These are phyloP conservation scores for Actinomucor elegans DNA, from an alignment of 371 early-diverging fungal genomes.

Conservation along the genomic window DNA sequence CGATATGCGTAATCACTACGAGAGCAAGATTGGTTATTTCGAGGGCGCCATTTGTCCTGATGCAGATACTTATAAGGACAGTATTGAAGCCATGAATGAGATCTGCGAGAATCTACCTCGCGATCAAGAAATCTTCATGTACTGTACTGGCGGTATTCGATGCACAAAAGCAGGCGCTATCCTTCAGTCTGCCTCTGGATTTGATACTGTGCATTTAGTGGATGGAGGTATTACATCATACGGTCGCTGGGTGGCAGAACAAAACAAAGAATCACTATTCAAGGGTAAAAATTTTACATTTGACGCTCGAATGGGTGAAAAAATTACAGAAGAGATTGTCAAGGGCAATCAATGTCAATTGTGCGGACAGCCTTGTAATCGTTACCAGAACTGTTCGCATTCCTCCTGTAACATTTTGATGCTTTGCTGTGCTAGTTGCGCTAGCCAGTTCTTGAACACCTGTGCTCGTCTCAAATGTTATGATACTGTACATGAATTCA, in stretches of 20 bases:
- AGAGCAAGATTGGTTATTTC: conserved; percentile 76
- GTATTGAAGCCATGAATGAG: conserved; percentile 48
- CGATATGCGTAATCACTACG: conserved; percentile 86
- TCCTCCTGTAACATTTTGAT: conserved; percentile 72
- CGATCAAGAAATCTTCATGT: conserved; percentile 78
- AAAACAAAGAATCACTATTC: conserved; percentile 58
- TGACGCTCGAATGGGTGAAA: conserved; percentile 79
- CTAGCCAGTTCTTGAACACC: conserved; percentile 56
- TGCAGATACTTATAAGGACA: conserved; percentile 74
- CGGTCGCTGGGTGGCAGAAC: conserved; percentile 63
- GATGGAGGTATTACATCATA: conserved; percentile 82
- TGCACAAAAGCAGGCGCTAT: conserved; percentile 61
- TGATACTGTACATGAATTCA: conserved; percentile 49
- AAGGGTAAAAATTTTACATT: conserved; percentile 86
- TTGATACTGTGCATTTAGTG: conserved; percentile 66
- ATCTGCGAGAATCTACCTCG: conserved; percentile 48
- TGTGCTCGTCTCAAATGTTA: conserved; percentile 65
- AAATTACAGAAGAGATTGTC: conserved; percentile 69
- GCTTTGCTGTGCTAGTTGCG: conserved; percentile 70
- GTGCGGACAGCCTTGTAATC: conserved; percentile 67
- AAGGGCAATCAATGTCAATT: conserved; percentile 70
- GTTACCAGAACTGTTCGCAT: conserved; percentile 76
- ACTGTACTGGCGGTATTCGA: conserved; percentile 62
- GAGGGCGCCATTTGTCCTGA: conserved; percentile 73
- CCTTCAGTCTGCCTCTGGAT: conserved; percentile 65